Percentiles rank a stretch among this genome's conserved stretches.
phyloP scores from a whole-genome alignment of 2,329 filamentous ascomycete genomes.

The Microcera coccophila region DNA sequence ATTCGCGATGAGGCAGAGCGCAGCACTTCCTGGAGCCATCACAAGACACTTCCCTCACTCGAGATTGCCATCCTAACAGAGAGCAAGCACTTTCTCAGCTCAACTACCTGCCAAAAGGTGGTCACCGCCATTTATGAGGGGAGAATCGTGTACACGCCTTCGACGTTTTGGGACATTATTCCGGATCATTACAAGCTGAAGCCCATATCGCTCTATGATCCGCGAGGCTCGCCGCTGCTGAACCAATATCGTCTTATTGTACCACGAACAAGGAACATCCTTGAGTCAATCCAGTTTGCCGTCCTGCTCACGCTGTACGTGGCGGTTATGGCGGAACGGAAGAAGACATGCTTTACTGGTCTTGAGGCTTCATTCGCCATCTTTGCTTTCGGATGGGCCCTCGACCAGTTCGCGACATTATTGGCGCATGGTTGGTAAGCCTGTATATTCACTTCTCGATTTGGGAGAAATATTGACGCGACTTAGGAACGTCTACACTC shows the following conservation, averaged over 20 bases:
- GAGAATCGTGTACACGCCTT: conserved; percentile 76
- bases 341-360: conserved; percentile 51
- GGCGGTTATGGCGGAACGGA: conserved; percentile 65
- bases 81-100: conserved; percentile 73
- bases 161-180: conserved; percentile 76
- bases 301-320: conserved; percentile 67
- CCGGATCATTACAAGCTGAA: conserved; percentile 83
- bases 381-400: conserved; percentile 73
- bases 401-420: conserved; percentile 74
- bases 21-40: conserved; percentile 45
- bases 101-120: conserved; percentile 75
- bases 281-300: conserved; percentile 72
- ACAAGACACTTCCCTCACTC: conserved; percentile 67
- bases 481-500: conserved; percentile 72
- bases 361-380: conserved; percentile 66
- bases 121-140: conserved; percentile 80
- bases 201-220: conserved; percentile 77
- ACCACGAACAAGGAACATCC: conserved; percentile 69
- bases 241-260: conserved; percentile 86
- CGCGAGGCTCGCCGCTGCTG: conserved; percentile 67
- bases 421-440: conserved; percentile 65
- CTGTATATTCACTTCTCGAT: background rate
- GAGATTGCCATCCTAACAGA: conserved; percentile 81
- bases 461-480: background rate
- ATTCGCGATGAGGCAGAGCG: conserved; percentile 57